Base-by-base conservation (phyloP, 768 basidiomycete genomes). In the Tricholoma bakamatsutake region DNA sequence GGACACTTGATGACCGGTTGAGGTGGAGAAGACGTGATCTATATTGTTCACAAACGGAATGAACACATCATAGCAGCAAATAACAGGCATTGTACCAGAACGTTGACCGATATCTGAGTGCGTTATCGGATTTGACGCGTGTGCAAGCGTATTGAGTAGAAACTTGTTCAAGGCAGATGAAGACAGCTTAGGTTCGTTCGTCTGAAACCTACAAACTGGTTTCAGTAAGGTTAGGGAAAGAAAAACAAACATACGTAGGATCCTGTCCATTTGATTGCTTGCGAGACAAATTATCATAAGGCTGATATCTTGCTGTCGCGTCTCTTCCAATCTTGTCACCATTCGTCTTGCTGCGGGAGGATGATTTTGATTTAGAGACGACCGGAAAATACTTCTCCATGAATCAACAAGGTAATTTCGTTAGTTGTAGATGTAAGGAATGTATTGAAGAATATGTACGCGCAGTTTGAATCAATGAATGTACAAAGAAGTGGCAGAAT, bases 101-200 rank as follows among this genome's bases (percentile, higher is more conserved):
- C 85, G 80, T 40, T 83, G 73, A 51, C 71, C 72, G 57, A 82
- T 79, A 64, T 87, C 80, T 1, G 85, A 84, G 61, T 88, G 84
- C 1, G 89, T 90, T 50, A 93, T 89, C 1, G 91, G 91, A 66
- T 93, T 93, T 9, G 80, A 78, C 52, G 77, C 72, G 57, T 87
- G 78, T 13, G 75, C 66, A 45, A 93, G 74, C 0, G 84, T 88
- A 28, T 70, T 76, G 40, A 92, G 66, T 12, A 92, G 68, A 53
- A 82, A 77, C 53, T 74, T 82, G 11, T 82, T 88, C 37, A 88
- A 64, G n/a, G 71, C 69, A 30, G 73, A 61, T 0, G 71, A 64
- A 17, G 79, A 78, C 4, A 74, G 69, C 50, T 58, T 58, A n/a
- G 34, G 55, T 13, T 56, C 56, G 28, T 49, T 60, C 18, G 56